A percentile compares a stretch with the other conserved stretches of the same genome.
Conservation (phyloP, 176 grass and related monocot genomes). For the Raddia guianensis region DNA sequence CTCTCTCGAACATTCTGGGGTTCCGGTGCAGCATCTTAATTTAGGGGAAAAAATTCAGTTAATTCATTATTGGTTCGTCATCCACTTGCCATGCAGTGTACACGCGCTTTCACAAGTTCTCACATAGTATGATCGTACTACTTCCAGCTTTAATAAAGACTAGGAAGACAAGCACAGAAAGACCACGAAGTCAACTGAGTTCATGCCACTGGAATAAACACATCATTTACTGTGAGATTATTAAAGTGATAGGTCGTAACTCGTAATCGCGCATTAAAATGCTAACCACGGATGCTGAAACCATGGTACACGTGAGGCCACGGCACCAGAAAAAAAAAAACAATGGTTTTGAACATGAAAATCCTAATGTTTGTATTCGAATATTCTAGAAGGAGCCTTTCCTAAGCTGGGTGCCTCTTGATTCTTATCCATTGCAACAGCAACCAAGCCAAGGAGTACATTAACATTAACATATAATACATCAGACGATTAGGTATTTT, state of each 20-base stretch:
- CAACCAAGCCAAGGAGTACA: neutral
- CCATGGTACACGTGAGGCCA: constrained; percentile 28
- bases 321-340: constrained; percentile 7
- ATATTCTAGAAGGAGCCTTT: constrained; percentile 16
- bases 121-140: neutral
- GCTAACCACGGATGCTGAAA: constrained; percentile 31
- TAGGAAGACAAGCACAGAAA: too few species aligned
- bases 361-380: constrained; percentile 1
- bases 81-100: neutral
- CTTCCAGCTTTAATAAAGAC: neutral
- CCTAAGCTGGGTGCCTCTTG: neutral
- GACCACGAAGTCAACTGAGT: neutral
- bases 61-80: too few species aligned
- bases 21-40: neutral
- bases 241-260: neutral
- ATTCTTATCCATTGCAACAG: constrained; percentile 47
- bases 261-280: constrained; percentile 43
- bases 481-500: constrained; percentile 23
- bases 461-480: neutral
- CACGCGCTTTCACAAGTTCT: neutral
- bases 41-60: neutral
- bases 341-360: constrained; percentile 39
- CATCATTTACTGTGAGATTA: neutral
- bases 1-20: neutral
- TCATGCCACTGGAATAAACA: constrained; percentile 32